These are phyloP conservation scores for Wickerhamomyces tratensis DNA, from an alignment of 805 yeast genomes.

Conservation along the genomic window DNA sequence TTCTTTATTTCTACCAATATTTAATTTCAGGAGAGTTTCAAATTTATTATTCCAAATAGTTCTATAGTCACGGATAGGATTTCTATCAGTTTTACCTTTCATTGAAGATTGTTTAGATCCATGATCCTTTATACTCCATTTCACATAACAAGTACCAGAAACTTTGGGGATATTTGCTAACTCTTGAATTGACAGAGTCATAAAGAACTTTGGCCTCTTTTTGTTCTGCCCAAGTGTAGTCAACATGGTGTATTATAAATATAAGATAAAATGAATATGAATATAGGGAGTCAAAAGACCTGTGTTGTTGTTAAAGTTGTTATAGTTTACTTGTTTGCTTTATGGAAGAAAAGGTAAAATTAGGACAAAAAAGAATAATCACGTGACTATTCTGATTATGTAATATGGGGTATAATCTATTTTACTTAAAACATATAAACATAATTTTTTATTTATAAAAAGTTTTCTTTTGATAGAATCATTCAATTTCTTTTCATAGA, in stretches of 20 bases:
- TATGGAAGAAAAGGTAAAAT: too few species aligned
- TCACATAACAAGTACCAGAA: conserved; percentile 56
- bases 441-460: too few species aligned
- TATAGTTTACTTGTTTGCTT: too few species aligned
- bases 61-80: conserved; percentile 39
- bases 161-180: conserved; percentile 80
- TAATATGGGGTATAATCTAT: too few species aligned
- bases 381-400: too few species aligned
- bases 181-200: conserved; percentile 52
- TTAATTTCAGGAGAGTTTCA: conserved; percentile 28
- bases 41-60: conserved; percentile 36
- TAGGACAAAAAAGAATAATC: too few species aligned
- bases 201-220: conserved; percentile 51
- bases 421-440: too few species aligned
- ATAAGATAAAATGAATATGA: too few species aligned
- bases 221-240: background rate
- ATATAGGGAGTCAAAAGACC: too few species aligned
- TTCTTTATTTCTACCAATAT: conserved; percentile 25
- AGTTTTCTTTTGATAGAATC: conserved; percentile 24
- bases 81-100: conserved; percentile 34
- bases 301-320: conserved; percentile 2
- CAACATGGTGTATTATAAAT: background rate
- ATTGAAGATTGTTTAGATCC: conserved; percentile 29
- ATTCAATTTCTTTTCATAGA: conserved; percentile 25
- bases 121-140: conserved; percentile 47